These are phyloP conservation scores for Psophocarpus tetragonolobus DNA, from an alignment of 306 rosid genomes.

Conservation along the genomic window DNA sequence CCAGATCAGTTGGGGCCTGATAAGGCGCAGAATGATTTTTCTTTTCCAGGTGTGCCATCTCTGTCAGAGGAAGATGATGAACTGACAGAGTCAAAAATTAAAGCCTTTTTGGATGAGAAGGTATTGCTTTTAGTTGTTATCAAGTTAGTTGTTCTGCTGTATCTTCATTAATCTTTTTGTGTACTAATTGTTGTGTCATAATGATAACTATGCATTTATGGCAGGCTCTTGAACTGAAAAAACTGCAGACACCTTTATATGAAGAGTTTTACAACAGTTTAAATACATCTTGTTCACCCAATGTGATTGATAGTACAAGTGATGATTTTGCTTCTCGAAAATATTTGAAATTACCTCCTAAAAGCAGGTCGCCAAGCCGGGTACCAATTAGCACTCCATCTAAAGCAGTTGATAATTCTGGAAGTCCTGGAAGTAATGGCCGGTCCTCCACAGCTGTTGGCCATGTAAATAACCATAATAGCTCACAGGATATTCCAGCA, in stretches of 20 bases:
- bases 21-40: constrained; percentile 58
- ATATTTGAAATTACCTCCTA: constrained; percentile 92
- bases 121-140: constrained; percentile 46
- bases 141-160: constrained; percentile 6
- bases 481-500: constrained; percentile 58
- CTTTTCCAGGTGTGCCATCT: constrained; percentile 68
- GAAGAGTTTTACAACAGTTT: constrained; percentile 94
- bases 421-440: constrained; percentile 86
- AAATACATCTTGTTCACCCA: constrained; percentile 70
- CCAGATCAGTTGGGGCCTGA: constrained; percentile 45
- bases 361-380: constrained; percentile 87
- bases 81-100: constrained; percentile 90
- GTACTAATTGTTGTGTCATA: constrained; percentile 27
- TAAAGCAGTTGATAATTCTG: constrained; percentile 59
- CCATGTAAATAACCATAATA: constrained; percentile 52
- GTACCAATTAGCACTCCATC: constrained; percentile 62
- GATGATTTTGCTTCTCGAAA: constrained; percentile 64
- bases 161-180: constrained; percentile 18
- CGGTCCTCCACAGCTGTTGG: constrained; percentile 55
- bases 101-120: constrained; percentile 94
- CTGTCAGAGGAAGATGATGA: constrained; percentile 91
- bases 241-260: constrained; percentile 87
- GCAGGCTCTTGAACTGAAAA: constrained; percentile 96
- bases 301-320: constrained; percentile 49
- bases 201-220: constrained; percentile 29